These are phyloP conservation scores for Talaromyces borbonicus DNA, from an alignment of 495 filamentous ascomycete species.

Conservation along the genomic window DNA sequence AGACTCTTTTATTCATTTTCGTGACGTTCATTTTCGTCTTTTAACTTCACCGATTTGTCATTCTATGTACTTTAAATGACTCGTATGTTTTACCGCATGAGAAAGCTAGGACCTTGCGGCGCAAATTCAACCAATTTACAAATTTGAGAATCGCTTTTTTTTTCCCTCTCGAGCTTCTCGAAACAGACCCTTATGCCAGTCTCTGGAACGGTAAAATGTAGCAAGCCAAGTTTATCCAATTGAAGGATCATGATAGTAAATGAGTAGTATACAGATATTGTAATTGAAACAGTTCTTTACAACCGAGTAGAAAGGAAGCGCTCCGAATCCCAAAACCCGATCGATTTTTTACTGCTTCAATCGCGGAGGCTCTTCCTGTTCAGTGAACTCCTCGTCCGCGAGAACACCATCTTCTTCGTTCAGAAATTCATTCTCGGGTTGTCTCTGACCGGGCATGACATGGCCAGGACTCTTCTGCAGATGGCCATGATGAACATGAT, in stretches of 20 bases:
- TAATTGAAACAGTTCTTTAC: too few relatives aligned
- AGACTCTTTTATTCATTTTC: too few relatives aligned
- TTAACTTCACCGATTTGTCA: too few relatives aligned
- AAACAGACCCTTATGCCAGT: too few relatives aligned
- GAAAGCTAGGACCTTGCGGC: neutral
- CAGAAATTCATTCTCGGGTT: conserved; percentile 12
- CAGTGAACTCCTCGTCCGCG: conserved; percentile 31
- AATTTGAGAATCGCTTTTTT: neutral
- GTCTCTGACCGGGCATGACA: conserved; percentile 28
- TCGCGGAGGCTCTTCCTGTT: neutral
- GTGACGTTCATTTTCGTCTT: too few relatives aligned
- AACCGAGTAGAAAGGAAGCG: too few relatives aligned
- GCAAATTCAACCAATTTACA: neutral
- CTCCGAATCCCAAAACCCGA: too few relatives aligned
- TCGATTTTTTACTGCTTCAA: neutral
- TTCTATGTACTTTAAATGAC: too few relatives aligned
- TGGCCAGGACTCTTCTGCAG: conserved; percentile 27
- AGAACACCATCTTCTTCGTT: conserved; percentile 31
- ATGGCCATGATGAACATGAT: conserved; percentile 53
- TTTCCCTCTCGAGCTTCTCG: neutral
- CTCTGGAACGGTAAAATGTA: too few relatives aligned
- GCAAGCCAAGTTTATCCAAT: too few relatives aligned
- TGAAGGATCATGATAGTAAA: too few relatives aligned
- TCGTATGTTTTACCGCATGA: neutral
- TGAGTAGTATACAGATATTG: too few relatives aligned